Evolutionary conservation across 2,329 filamentous ascomycete species (phyloP).

Genomic region (Sclerotinia spermophila): DNA sequence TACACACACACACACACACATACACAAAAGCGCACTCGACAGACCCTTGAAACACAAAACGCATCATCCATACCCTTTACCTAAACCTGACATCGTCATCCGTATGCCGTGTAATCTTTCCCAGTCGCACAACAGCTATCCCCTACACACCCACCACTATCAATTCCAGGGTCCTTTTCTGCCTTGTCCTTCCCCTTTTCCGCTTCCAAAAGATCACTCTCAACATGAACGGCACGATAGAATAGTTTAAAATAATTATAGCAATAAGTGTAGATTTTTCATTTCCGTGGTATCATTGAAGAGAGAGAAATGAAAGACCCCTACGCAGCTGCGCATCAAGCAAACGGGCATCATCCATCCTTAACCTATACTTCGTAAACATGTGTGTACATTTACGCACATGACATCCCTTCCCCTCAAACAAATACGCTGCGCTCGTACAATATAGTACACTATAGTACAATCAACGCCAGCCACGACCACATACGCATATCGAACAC

Average conservation of each 20-base stretch:
- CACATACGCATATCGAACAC: conserved; percentile 11
- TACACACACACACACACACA: background rate
- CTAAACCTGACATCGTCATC: background rate
- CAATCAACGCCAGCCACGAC: conserved; percentile 11
- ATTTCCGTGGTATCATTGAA: conserved; percentile 10
- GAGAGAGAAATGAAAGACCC: background rate
- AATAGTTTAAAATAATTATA: background rate
- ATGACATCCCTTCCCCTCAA: background rate
- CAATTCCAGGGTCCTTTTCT: background rate
- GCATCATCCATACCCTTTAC: background rate
- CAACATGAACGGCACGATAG: background rate
- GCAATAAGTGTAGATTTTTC: background rate
- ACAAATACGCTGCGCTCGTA: conserved; percentile 5
- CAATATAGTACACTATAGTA: conserved; percentile 1
- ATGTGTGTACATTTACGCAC: conserved; percentile 1
- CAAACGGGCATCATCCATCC: conserved; percentile 5
- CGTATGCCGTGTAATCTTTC: background rate
- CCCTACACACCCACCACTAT: background rate
- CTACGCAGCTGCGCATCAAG: background rate
- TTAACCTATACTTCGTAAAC: background rate
- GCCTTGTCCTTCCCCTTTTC: no score
- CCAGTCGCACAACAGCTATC: background rate
- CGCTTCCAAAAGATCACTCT: background rate
- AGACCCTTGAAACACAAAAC: background rate
- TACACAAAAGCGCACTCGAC: background rate